Evolutionary conservation across 495 filamentous ascomycete genomes (phyloP).

Genomic region (Trichoderma virens): DNA sequence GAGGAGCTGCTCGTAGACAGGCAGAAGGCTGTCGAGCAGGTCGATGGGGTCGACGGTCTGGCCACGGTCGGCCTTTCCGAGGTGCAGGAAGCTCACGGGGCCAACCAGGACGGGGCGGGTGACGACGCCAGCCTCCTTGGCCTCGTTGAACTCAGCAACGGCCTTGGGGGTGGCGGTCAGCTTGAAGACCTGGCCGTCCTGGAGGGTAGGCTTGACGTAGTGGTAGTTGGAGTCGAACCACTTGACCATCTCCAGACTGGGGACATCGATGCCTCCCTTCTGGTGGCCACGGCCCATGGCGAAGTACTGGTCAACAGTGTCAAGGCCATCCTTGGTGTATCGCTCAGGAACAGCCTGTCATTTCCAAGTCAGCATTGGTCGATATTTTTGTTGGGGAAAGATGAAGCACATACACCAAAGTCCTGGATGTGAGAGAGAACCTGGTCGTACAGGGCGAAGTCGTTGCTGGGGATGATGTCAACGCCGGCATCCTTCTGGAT

Average conservation of each 20-base stretch:
- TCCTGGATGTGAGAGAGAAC: constrained; percentile 98
- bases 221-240: constrained; percentile 99
- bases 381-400: constrained; percentile 8
- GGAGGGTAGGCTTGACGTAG: constrained; percentile 97
- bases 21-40: constrained; percentile 82
- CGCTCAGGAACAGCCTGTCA: constrained; percentile 75
- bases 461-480: constrained; percentile 95
- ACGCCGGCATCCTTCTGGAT: constrained; percentile 97
- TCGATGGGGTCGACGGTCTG: constrained; percentile 86
- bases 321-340: constrained; percentile 77
- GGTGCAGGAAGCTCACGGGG: constrained; percentile 90
- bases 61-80: constrained; percentile 94
- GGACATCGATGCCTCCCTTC: constrained; percentile 86
- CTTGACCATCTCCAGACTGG: constrained; percentile 96
- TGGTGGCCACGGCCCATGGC: constrained; percentile 99
- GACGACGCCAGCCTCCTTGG: constrained; percentile 86
- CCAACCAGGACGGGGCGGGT: constrained; percentile 93
- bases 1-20: constrained; percentile 86
- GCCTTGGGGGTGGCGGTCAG: constrained; percentile 83
- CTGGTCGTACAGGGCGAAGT: constrained; percentile 98
- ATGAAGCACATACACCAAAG: constrained; percentile 66
- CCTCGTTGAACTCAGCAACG: constrained; percentile 87
- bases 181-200: constrained; percentile 92
- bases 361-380: background rate
- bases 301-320: constrained; percentile 92